Conservation (phyloP, 768 basidiomycete species). For the Fistulinella prunicolor region DNA sequence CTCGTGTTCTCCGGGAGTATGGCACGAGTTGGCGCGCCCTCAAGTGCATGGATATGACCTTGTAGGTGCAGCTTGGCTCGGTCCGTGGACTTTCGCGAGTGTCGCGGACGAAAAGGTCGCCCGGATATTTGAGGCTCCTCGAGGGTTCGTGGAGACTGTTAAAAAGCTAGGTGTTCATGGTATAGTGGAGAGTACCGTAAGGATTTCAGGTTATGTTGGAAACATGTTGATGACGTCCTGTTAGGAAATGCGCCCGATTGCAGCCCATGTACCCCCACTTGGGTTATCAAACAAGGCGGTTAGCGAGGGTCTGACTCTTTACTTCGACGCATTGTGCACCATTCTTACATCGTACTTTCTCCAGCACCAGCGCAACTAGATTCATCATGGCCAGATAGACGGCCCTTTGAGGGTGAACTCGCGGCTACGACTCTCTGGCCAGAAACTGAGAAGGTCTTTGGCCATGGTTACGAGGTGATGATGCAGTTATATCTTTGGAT, state of each 20-base stretch:
- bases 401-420: constrained; percentile 91
- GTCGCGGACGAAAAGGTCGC: constrained; percentile 96
- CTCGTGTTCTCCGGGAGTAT: constrained; percentile 33
- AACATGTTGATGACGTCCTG: constrained; percentile 5
- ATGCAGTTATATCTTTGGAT: neutral
- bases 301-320: constrained; percentile 49
- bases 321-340: neutral
- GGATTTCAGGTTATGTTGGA: neutral
- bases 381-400: constrained; percentile 24
- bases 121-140: constrained; percentile 90
- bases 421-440: constrained; percentile 91
- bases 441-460: constrained; percentile 94
- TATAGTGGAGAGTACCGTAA: constrained; percentile 51
- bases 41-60: constrained; percentile 98
- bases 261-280: constrained; percentile 89
- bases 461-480: constrained; percentile 91
- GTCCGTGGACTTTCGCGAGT: constrained; percentile 76
- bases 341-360: constrained; percentile 1
- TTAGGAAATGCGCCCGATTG: constrained; percentile 62
- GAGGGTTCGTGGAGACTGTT: constrained; percentile 68
- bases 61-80: constrained; percentile 73
- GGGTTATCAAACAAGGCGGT: constrained; percentile 93
- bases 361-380: constrained; percentile 18
- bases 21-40: constrained; percentile 90
- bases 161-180: constrained; percentile 47